Base-by-base conservation (phyloP, 140 eudicot species). In the Cichorium intybus region DNA sequence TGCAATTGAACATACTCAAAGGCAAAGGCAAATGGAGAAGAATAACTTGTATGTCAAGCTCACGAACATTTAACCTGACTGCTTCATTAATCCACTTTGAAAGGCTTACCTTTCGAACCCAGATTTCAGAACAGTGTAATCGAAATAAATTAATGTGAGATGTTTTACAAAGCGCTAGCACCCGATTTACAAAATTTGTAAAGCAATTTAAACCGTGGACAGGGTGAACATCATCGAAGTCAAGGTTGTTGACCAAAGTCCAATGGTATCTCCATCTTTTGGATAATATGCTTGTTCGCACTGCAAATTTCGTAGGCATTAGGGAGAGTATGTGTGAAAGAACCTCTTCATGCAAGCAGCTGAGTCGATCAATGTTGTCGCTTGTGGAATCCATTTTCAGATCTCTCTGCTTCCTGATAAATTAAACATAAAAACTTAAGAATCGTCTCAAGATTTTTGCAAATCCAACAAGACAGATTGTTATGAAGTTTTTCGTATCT, bases 281-380 rank as follows among this genome's bases (percentile, higher is more conserved):
- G 10, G 77, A 72, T 39, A 72, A 43, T n/a, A 72, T 23, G 47
- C 67, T 73, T 12, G 78, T 73, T 41, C 16, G 43, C 6, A 64
- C 60, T 0, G 61, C 54, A 6, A 26, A 56, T n/a, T 64, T 64
- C 15, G 62, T 56, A 21, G 73, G 72, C 62, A 64, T 56, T 33
- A 56, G 45, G 11, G 72, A 72, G 24, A 54, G 60, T 41, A 72
- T 29, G 12, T 55, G 66, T 3, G 52, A 20, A 29, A 31, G 53
- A 73, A 65, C 10, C 33, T 57, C 60, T 9, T 65, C 68, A 11
- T 56, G 79, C 57, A 66, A 66, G 24, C 9, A 10, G 48, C 69
- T 66, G n/a, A 74, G 20, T 15, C 45, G 7, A 37, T 74, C 79
- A 0, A 24, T 43, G 7, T 60, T 17, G 16, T 20, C 23, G n/a